Conservation (phyloP, 208 protist species). For the Acanthamoeba triangularis region DNA sequence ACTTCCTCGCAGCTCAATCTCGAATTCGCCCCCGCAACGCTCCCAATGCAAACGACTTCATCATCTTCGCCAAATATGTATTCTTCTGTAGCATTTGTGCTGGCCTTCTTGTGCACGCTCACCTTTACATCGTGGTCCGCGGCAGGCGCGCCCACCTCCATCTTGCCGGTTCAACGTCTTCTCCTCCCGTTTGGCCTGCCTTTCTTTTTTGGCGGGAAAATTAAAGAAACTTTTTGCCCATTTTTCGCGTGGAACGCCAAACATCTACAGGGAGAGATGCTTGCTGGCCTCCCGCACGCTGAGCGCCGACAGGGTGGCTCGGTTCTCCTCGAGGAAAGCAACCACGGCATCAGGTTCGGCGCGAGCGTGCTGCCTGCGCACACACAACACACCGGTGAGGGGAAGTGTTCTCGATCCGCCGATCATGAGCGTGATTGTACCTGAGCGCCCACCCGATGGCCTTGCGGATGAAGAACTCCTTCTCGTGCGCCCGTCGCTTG, state of each 20-base stretch:
- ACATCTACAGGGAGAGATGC: not conserved
- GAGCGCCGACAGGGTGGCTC: not conserved
- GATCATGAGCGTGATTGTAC: not conserved
- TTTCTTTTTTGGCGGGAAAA: no score
- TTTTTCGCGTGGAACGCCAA: not conserved
- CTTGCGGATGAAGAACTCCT: conserved; percentile 76
- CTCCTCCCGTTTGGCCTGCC: no score
- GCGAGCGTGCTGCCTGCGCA: conserved; percentile 8
- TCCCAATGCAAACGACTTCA: not conserved
- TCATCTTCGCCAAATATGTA: not conserved
- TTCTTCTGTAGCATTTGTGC: no score
- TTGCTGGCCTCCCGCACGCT: conserved; percentile 2
- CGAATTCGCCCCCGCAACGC: not conserved
- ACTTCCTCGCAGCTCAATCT: not conserved
- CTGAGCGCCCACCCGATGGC: conserved; percentile 69
- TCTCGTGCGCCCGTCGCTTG: conserved; percentile 9
- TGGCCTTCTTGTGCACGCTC: no score
- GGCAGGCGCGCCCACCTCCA: no score
- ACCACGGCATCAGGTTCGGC: conserved; percentile 10
- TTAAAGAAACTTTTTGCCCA: no score
- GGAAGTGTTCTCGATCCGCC: not conserved
- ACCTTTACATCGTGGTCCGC: no score
- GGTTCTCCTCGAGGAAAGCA: conserved; percentile 19
- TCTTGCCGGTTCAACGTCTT: no score
- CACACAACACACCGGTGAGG: not conserved